These are phyloP conservation scores for Epipyxis sp. DNA, from an alignment of 108 stramenopile species.

Conservation along the genomic window DNA sequence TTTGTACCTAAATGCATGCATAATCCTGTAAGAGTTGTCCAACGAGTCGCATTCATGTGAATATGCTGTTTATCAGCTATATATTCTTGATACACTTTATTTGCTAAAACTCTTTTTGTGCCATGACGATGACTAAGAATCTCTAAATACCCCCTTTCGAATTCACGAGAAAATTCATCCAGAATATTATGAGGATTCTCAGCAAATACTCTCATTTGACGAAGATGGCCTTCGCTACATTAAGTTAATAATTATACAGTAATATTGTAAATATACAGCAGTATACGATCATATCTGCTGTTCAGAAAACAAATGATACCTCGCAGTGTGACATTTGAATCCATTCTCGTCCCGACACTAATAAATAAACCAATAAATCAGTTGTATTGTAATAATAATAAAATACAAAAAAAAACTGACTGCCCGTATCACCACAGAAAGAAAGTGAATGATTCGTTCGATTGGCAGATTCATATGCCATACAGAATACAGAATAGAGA, in stretches of 20 bases:
- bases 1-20: conserved; percentile 93
- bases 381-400: conserved; percentile 88
- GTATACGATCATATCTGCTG: too few relatives aligned
- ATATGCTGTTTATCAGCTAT: conserved; percentile 90
- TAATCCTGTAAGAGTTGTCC: conserved; percentile 89
- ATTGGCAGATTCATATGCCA: too few relatives aligned
- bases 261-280: too few relatives aligned
- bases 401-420: background rate
- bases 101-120: conserved; percentile 85
- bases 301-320: too few relatives aligned
- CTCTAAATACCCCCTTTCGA: conserved; percentile 78
- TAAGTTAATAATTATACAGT: too few relatives aligned
- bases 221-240: conserved; percentile 91
- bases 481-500: too few relatives aligned
- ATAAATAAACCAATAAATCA: conserved; percentile 37
- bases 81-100: conserved; percentile 95
- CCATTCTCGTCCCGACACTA: conserved; percentile 48
- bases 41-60: conserved; percentile 98
- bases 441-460: background rate
- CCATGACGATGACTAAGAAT: conserved; percentile 79
- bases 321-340: conserved; percentile 95
- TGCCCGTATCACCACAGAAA: background rate
- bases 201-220: conserved; percentile 89
- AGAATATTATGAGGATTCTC: conserved; percentile 74
- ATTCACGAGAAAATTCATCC: conserved; percentile 67